phyloP scores from a whole-genome alignment of 257 asterid species.

The Nicotiana tabacum region DNA sequence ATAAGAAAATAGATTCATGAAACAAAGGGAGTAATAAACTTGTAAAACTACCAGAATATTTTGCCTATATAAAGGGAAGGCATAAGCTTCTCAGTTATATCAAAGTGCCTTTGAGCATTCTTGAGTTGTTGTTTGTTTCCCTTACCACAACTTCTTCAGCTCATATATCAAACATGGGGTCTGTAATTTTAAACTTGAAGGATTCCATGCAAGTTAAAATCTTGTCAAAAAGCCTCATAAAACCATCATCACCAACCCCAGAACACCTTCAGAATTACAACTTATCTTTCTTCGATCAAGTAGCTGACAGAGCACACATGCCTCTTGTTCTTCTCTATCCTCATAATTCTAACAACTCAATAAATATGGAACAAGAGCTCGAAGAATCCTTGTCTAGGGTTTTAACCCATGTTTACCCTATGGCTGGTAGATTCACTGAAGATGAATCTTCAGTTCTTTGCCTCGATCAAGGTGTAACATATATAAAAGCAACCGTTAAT shows the following conservation, averaged over 20 bases:
- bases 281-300: slow-evolving; percentile 38
- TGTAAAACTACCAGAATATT: too few species aligned
- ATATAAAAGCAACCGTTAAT: slow-evolving; percentile 16
- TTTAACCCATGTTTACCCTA: slow-evolving; percentile 30
- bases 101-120: too few species aligned
- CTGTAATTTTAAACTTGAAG: not conserved
- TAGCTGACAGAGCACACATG: not conserved
- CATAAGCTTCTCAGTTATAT: too few species aligned
- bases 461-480: slow-evolving; percentile 33
- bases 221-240: slow-evolving; percentile 20
- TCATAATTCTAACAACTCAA: not conserved
- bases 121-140: too few species aligned
- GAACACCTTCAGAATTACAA: slow-evolving; percentile 18
- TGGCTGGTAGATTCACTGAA: slow-evolving; percentile 30
- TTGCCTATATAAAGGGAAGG: too few species aligned
- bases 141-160: too few species aligned
- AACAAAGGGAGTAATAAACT: too few species aligned
- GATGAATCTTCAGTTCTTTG: slow-evolving; percentile 19
- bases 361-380: not conserved
- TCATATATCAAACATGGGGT: too few species aligned
- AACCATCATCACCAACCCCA: slow-evolving; percentile 42
- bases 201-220: not conserved
- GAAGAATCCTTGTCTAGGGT: slow-evolving; percentile 27
- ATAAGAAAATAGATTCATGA: too few species aligned
- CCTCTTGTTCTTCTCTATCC: slow-evolving; percentile 35